Percentiles rank a stretch among this genome's conserved stretches.
Conservation (phyloP, 1,139 yeast genomes). For the Trichomonascaceae sp. region DNA sequence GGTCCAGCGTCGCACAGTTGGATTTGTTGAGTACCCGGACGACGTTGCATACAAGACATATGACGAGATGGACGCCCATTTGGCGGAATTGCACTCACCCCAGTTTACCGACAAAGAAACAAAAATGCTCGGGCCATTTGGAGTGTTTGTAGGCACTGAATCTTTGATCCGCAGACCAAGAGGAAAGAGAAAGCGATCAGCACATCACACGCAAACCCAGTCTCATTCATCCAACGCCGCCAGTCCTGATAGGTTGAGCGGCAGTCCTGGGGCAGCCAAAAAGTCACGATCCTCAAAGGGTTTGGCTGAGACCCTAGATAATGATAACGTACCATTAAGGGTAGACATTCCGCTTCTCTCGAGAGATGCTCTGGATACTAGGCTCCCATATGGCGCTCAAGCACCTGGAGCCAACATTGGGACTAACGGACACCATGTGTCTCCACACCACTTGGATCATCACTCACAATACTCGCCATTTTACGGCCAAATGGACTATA, state of each 20-base stretch:
- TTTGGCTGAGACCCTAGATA: neutral
- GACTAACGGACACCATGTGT: neutral
- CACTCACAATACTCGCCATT: neutral
- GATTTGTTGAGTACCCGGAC: conserved; percentile 54
- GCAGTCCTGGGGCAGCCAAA: no score
- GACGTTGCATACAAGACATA: conserved; percentile 53
- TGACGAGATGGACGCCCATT: conserved; percentile 70
- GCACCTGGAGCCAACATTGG: neutral
- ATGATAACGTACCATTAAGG: no score
- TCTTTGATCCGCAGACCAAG: neutral
- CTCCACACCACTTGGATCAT: neutral
- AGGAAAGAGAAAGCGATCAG: conserved; percentile 5
- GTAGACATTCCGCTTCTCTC: neutral
- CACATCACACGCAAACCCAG: neutral
- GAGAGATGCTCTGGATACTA: neutral
- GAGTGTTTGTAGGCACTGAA: conserved; percentile 45
- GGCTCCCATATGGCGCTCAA: neutral
- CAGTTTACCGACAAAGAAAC: conserved; percentile 35
- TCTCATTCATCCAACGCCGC: neutral
- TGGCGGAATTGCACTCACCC: conserved; percentile 48
- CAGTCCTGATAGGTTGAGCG: no score
- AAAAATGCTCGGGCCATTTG: conserved; percentile 65
- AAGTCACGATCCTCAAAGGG: no score
- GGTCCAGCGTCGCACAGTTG: conserved; percentile 56
- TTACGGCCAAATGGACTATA: no score